These are phyloP conservation scores for Nitzschia inconspicua DNA, from an alignment of 108 stramenopile genomes.

Conservation along the genomic window DNA sequence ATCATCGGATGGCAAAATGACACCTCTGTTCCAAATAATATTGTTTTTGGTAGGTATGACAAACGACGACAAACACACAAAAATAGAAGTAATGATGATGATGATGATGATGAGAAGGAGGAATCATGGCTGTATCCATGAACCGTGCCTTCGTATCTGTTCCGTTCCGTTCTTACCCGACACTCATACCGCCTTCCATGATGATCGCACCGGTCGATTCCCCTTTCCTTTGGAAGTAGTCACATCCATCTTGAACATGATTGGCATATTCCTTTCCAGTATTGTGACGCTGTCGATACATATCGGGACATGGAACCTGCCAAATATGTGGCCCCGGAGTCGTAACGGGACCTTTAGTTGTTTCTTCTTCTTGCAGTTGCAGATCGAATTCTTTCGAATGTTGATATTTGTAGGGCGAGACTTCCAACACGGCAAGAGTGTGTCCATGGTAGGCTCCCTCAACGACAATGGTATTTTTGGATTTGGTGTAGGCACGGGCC, in stretches of 20 bases:
- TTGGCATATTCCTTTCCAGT: constrained; percentile 59
- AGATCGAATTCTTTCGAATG: constrained; percentile 53
- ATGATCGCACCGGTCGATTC: constrained; percentile 80
- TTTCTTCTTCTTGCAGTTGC: not conserved
- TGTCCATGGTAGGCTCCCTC: constrained; percentile 95
- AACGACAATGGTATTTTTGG: constrained; percentile 64
- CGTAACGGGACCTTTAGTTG: constrained; percentile 23
- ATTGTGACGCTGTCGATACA: constrained; percentile 70
- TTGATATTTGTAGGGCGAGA: constrained; percentile 92
- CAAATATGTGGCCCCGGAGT: constrained; percentile 57
- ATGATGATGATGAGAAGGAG: too few species aligned
- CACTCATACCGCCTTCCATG: constrained; percentile 89
- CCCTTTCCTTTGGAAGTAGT: constrained; percentile 32
- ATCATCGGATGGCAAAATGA: constrained; percentile 77
- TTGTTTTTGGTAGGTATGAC: too few species aligned
- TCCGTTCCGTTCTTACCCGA: constrained; percentile 32
- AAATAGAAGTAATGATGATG: too few species aligned
- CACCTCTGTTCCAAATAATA: too few species aligned
- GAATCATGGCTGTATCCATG: too few species aligned
- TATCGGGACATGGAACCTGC: constrained; percentile 83
- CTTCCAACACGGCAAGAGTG: constrained; percentile 71
- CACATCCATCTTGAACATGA: constrained; percentile 65
- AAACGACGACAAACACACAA: too few species aligned
- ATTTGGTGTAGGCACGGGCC: constrained; percentile 62
- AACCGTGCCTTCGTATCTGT: too few species aligned